Evolutionary conservation across 2,329 filamentous ascomycete genomes (phyloP).

Genomic region (Fonsecaea pedrosoi): DNA sequence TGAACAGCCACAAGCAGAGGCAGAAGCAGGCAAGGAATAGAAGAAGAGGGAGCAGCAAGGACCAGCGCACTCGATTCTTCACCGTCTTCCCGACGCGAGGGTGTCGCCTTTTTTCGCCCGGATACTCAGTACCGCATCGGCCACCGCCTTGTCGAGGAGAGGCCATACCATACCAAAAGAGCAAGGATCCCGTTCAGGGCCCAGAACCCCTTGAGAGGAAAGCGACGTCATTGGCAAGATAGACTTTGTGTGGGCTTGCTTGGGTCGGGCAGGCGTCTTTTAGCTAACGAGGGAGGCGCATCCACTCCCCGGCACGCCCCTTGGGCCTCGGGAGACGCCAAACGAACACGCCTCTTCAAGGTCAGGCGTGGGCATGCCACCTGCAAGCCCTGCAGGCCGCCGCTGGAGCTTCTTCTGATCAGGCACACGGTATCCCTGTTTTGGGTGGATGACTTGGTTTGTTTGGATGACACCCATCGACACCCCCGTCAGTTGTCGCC

Average conservation of each 20-base stretch:
- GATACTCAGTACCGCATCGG: background rate
- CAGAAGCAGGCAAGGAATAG: background rate
- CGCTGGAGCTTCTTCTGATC: background rate
- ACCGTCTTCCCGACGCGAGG: constrained; percentile 3
- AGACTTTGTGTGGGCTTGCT: constrained; percentile 7
- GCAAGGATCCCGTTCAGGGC: constrained; percentile 11
- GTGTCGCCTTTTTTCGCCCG: background rate
- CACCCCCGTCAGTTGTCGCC: background rate
- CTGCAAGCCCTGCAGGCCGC: background rate
- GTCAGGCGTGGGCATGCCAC: background rate
- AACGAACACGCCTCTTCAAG: background rate
- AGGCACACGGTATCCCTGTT: background rate
- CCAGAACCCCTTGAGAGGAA: constrained; percentile 14
- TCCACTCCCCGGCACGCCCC: constrained; percentile 12
- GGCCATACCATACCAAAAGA: background rate
- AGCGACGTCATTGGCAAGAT: constrained; percentile 23
- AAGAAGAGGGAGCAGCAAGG: constrained; percentile 11
- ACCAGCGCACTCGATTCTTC: background rate
- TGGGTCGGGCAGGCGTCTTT: constrained; percentile 9
- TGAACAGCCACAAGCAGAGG: background rate
- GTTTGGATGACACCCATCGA: background rate
- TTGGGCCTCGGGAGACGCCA: background rate
- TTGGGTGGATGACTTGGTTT: constrained; percentile 2
- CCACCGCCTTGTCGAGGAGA: constrained; percentile 4
- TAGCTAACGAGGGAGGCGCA: constrained; percentile 19